Percentiles rank a stretch among this genome's conserved stretches.
These are phyloP conservation scores for Somion occarium DNA, from an alignment of 1,284 basidiomycete species.

Conservation along the genomic window DNA sequence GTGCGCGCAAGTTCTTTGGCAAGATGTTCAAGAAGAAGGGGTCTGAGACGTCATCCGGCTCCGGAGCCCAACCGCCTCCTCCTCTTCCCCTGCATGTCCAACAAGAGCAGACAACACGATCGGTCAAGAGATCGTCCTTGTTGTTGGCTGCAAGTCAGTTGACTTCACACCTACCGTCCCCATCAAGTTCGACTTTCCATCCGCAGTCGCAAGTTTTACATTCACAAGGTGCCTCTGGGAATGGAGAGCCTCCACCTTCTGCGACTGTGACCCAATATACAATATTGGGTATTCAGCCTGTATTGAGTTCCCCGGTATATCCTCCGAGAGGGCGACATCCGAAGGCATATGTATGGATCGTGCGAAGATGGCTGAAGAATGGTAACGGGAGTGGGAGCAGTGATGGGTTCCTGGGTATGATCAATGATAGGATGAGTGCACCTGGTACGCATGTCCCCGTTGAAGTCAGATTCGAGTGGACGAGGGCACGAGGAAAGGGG, in stretches of 20 bases:
- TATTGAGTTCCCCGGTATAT: constrained; percentile 35
- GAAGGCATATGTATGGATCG: constrained; percentile 77
- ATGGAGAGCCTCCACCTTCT: constrained; percentile 8
- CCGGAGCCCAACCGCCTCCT: constrained; percentile 16
- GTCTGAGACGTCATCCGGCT: constrained; percentile 20
- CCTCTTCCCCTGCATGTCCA: constrained; percentile 6
- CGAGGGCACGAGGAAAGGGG: constrained; percentile 40
- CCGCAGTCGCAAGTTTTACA: neutral
- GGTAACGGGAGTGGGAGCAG: constrained; percentile 13
- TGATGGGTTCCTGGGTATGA: constrained; percentile 33
- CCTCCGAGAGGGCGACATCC: constrained; percentile 41
- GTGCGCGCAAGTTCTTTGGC: constrained; percentile 7
- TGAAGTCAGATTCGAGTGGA: constrained; percentile 76
- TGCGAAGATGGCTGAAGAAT: constrained; percentile 76
- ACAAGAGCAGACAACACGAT: constrained; percentile 3
- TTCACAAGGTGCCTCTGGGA: neutral
- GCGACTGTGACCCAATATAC: constrained; percentile 37
- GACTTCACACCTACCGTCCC: constrained; percentile 6
- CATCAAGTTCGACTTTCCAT: constrained; percentile 4
- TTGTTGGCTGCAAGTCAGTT: constrained; percentile 11
- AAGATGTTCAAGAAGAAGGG: constrained; percentile 6
- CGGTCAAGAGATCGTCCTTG: constrained; percentile 19
- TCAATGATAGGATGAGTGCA: constrained; percentile 26
- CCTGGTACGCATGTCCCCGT: constrained; percentile 25
- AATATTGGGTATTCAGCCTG: constrained; percentile 62